Evolutionary conservation across 371 early-diverging fungal species (phyloP).

Genomic region (Mucor mucedo): DNA sequence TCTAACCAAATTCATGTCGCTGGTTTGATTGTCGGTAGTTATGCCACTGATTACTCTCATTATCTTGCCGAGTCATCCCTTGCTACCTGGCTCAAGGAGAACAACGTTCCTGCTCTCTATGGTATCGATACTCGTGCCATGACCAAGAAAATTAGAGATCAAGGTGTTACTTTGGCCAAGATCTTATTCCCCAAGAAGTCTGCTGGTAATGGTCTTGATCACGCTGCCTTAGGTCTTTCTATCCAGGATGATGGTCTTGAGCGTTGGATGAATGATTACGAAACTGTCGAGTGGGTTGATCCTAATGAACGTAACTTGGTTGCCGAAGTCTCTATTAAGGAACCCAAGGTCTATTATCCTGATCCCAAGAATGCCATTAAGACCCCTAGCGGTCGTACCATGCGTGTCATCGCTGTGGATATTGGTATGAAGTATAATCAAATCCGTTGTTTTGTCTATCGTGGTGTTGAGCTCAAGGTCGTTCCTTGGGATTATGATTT

Average conservation of each 20-base stretch:
- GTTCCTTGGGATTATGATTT: constrained; percentile 97
- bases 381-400: constrained; percentile 75
- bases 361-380: constrained; percentile 65
- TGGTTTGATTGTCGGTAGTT: constrained; percentile 89
- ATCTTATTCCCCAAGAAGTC: constrained; percentile 84
- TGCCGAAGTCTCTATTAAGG: constrained; percentile 88
- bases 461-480: constrained; percentile 91
- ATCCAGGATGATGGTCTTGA: constrained; percentile 47
- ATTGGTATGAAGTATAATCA: constrained; percentile 98
- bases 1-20: constrained; percentile 82
- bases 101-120: constrained; percentile 88
- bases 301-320: constrained; percentile 94
- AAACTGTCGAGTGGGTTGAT: constrained; percentile 88
- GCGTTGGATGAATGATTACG: constrained; percentile 70
- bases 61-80: constrained; percentile 90
- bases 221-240: constrained; percentile 45
- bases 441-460: constrained; percentile 92
- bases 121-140: constrained; percentile 95
- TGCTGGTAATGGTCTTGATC: constrained; percentile 52
- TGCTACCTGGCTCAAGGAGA: constrained; percentile 85
- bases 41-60: constrained; percentile 88
- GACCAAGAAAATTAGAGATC: constrained; percentile 82
- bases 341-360: constrained; percentile 73
- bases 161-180: constrained; percentile 86
- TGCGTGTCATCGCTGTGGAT: constrained; percentile 90